Evolutionary conservation across 2,329 filamentous ascomycete species (phyloP), one percentile per base, ranked within the genome.

Genomic region (Monascus ruber): DNA sequence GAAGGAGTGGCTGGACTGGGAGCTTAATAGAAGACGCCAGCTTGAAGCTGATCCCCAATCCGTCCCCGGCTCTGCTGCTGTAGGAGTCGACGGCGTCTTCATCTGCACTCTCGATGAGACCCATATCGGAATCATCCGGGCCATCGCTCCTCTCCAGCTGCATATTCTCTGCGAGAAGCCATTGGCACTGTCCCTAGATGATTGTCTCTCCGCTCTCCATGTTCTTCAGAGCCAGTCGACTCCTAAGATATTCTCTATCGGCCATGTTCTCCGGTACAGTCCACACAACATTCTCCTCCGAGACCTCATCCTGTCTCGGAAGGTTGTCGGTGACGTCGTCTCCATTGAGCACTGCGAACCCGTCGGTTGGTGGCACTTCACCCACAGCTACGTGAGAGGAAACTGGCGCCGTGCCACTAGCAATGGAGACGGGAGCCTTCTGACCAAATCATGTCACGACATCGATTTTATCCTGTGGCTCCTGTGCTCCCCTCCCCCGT

Each of bases 81-180:
- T 40, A 1, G 78, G 78, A 1, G 70, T 83, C 2, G 79, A 83
- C 44, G 81, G 74, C 0, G 72, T 78, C 9, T 80, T 83, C 49
- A 72, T 85, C 34, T 83, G 79, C 59, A 86, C 93, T 2, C 71
- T 89, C 6, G 91, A 98, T 60, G 84, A 94, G 62, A 81, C 85
- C 66, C 91, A 98, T 61, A 79, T 79, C 36, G 81, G 87, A 40
- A 85, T 89, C 35, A 74, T 94, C 24, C 72, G 81, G 33, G 83
- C 77, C 1, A 71, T 94, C 38, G 81, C 83, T 1, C 75, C 75
- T 8, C 64, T 68, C 56, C 74, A 70, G 2, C 65, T 95, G 35
- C 87, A 95, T 59, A 78, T 96, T 47, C 84, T 95, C 71, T 93
- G 87, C 59, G 91, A 98, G 70, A 98, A 98, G 65, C 91, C 91